These are phyloP conservation scores for Marsdenia floribunda DNA, from an alignment of 257 asterid species.

Conservation along the genomic window DNA sequence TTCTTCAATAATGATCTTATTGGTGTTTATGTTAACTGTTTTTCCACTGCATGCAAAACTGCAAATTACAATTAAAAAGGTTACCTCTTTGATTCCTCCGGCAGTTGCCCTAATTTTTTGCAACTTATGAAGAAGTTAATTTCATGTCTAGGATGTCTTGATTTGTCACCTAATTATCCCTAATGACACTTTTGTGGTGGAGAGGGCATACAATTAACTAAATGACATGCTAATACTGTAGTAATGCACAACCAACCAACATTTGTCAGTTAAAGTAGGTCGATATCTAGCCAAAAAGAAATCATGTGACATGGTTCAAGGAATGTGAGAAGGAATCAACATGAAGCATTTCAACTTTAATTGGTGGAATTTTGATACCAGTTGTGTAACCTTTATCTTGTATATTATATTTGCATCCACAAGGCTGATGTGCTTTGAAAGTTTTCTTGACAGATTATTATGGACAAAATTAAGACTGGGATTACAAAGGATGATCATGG, in stretches of 20 bases:
- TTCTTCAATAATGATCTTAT: background rate
- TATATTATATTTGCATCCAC: background rate
- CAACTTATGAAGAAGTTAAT: background rate
- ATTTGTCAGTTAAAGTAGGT: background rate
- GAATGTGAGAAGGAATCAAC: background rate
- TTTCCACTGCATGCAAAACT: background rate
- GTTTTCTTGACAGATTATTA: conserved; percentile 45
- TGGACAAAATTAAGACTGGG: conserved; percentile 57
- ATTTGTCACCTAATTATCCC: background rate
- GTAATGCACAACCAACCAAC: background rate
- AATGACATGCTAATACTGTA: background rate
- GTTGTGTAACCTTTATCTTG: background rate
- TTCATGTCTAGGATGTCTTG: background rate
- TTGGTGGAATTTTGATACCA: background rate
- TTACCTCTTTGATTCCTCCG: background rate
- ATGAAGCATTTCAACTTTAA: background rate
- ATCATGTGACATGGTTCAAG: background rate
- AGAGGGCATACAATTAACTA: background rate
- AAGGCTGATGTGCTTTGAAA: background rate
- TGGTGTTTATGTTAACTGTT: background rate
- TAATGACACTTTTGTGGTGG: background rate
- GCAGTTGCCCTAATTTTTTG: background rate
- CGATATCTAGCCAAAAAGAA: background rate
- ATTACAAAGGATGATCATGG: conserved; percentile 34
- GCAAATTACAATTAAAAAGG: background rate